Evolutionary conservation across 2,329 filamentous ascomycete genomes (phyloP), one percentile per base, ranked within the genome.

Genomic region (Aureobasidium sp.): DNA sequence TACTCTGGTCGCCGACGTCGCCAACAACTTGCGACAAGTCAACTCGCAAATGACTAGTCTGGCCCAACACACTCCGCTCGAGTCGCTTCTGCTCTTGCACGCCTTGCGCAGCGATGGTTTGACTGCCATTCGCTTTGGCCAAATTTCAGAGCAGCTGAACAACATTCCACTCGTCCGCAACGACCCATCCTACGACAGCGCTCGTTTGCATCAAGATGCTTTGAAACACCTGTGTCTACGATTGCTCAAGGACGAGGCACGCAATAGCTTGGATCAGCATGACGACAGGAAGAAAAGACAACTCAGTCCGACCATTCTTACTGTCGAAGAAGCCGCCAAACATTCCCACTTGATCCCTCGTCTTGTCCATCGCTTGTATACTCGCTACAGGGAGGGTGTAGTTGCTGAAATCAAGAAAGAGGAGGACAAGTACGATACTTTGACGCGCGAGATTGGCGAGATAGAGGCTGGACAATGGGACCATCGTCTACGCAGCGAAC

Each of bases 81-180:
- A 96, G 82, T 89, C 87, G 71, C 82, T 95, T 65, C 83, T 94
- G 67, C 83, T 96, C 70, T 93, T 94, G 77, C 90, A 93, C 76
- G 87, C 87, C 64, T 82, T 95, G 66, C 82, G 86, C 67, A 79
- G 80, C 67, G 81, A 89, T 74, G 88, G 88, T 71, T 78, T 86
- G 66, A 82, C 85, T 66, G 78, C 84, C 58, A 63, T 71, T 59
- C 85, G 83, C 72, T 94, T 95, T 76, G 77, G 78, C 69, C 81
- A 81, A 67, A 89, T 94, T 65, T 91, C 91, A 63, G 83, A 88
- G 66, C 77, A 87, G 63, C 83, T 97, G 65, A 87, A 83, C 74
- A 85, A 81, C 70, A 91, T 95, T 72, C 79, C 83, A 21, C 80
- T 91, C 65, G 81, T 97, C 71, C 86, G 83, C 68, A 81, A 86